These are phyloP conservation scores for Plasmodiophora brassicae DNA, from an alignment of 208 protist genomes.

Conservation along the genomic window DNA sequence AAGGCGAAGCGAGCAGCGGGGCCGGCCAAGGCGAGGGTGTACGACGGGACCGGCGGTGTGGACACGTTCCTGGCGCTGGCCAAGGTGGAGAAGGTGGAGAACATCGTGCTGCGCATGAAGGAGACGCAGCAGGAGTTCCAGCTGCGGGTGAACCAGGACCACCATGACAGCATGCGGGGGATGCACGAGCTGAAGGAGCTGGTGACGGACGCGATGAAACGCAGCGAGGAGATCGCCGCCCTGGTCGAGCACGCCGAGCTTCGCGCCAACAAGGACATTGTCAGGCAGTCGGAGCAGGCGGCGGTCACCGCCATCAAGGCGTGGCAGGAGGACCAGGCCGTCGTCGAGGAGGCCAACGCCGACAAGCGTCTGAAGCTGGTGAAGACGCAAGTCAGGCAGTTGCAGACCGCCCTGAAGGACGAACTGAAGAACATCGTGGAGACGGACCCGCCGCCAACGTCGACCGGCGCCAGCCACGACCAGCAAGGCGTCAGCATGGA, in stretches of 20 bases:
- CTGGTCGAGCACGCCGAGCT: background rate
- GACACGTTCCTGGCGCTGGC: conserved; percentile 24
- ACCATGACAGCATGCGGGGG: background rate
- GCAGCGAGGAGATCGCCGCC: background rate
- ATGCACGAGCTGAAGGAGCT: conserved; percentile 8
- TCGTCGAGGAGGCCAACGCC: background rate
- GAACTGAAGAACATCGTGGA: background rate
- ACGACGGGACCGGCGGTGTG: background rate
- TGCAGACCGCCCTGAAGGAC: background rate
- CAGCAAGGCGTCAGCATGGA: too few species aligned
- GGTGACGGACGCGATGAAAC: background rate
- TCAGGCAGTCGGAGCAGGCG: background rate
- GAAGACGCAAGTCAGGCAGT: background rate
- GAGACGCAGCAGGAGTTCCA: conserved; percentile 11
- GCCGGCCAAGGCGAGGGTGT: background rate
- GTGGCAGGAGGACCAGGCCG: conserved; percentile 12
- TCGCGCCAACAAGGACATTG: background rate
- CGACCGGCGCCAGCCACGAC: too few species aligned
- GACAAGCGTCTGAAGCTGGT: background rate
- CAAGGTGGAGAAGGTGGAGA: conserved; percentile 10
- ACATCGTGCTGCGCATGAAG: background rate
- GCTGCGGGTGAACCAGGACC: background rate
- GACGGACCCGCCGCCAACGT: background rate
- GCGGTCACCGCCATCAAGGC: background rate
- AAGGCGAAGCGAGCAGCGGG: background rate